A percentile compares a stretch with the other conserved stretches of the same genome.
Evolutionary conservation across 2,329 filamentous ascomycete species (phyloP).

Genomic region (Graphilbum fragrans): DNA sequence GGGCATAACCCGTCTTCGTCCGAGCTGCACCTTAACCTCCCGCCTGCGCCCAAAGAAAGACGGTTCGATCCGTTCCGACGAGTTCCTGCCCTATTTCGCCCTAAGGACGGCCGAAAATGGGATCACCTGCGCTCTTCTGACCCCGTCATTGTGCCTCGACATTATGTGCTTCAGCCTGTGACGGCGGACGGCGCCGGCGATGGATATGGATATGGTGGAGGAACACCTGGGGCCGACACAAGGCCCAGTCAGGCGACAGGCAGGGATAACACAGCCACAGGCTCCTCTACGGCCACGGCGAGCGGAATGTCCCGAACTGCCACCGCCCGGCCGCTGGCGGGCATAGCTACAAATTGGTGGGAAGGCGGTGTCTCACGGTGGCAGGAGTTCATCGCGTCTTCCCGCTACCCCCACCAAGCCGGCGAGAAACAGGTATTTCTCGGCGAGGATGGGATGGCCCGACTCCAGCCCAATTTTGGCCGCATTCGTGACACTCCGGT

Average conservation of each 20-base stretch:
- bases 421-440: conserved; percentile 37
- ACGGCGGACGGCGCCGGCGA: not conserved
- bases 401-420: conserved; percentile 33
- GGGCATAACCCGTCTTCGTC: too few relatives aligned
- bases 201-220: too few relatives aligned
- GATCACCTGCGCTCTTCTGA: conserved; percentile 47
- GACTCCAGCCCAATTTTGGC: conserved; percentile 35
- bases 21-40: not conserved
- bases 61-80: conserved; percentile 1
- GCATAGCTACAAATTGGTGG: conserved; percentile 5
- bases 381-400: conserved; percentile 41
- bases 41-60: not conserved
- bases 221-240: too few relatives aligned
- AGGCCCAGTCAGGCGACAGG: too few relatives aligned
- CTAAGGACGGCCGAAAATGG: conserved; percentile 37
- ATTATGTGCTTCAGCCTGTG: conserved; percentile 5
- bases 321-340: not conserved
- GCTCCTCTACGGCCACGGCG: not conserved
- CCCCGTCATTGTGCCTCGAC: conserved; percentile 41
- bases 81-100: conserved; percentile 32
- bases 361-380: conserved; percentile 29
- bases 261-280: not conserved
- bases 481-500: conserved; percentile 17
- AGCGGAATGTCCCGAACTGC: not conserved
- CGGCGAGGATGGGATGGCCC: conserved; percentile 27